Conservation (phyloP, 441 rosid genomes). For the Brassica hybrid region DNA sequence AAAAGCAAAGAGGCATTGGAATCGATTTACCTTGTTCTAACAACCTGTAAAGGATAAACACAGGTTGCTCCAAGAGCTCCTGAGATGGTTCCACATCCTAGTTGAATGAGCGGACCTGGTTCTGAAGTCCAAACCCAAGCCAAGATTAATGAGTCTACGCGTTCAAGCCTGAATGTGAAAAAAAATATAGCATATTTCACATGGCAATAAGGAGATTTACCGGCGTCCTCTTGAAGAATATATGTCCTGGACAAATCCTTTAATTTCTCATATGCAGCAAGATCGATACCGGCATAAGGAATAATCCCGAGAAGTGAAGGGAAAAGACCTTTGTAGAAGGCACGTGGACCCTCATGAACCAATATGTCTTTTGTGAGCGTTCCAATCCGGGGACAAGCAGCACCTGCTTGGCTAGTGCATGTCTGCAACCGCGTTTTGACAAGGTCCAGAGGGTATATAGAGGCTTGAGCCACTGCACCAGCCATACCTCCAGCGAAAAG, state of each 20-base stretch:
- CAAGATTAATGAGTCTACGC: slow-evolving; percentile 7
- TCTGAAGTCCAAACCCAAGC: slow-evolving; percentile 43
- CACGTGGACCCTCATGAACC: slow-evolving; percentile 68
- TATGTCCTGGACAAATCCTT: slow-evolving; percentile 65
- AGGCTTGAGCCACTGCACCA: slow-evolving; percentile 71
- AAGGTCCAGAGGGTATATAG: slow-evolving; percentile 70
- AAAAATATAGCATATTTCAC: neutral
- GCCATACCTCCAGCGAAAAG: slow-evolving; percentile 70
- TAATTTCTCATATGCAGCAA: slow-evolving; percentile 65
- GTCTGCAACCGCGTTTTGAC: slow-evolving; percentile 75
- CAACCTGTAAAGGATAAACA: slow-evolving; percentile 74
- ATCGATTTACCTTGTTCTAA: slow-evolving; percentile 60
- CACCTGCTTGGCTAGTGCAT: slow-evolving; percentile 47
- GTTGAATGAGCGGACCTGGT: slow-evolving; percentile 66
- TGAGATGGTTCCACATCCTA: slow-evolving; percentile 70
- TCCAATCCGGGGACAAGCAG: slow-evolving; percentile 51
- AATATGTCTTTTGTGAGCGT: slow-evolving; percentile 57
- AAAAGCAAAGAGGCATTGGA: neutral
- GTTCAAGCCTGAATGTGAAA: neutral
- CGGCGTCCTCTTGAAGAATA: slow-evolving; percentile 50
- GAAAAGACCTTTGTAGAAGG: slow-evolving; percentile 67
- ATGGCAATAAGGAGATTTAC: slow-evolving; percentile 40
- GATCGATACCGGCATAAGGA: slow-evolving; percentile 74
- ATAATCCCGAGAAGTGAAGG: slow-evolving; percentile 74
- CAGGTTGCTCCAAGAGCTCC: slow-evolving; percentile 78